Evolutionary conservation across 371 early-diverging fungal genomes (phyloP).

Genomic region (Mucor piriformis): DNA sequence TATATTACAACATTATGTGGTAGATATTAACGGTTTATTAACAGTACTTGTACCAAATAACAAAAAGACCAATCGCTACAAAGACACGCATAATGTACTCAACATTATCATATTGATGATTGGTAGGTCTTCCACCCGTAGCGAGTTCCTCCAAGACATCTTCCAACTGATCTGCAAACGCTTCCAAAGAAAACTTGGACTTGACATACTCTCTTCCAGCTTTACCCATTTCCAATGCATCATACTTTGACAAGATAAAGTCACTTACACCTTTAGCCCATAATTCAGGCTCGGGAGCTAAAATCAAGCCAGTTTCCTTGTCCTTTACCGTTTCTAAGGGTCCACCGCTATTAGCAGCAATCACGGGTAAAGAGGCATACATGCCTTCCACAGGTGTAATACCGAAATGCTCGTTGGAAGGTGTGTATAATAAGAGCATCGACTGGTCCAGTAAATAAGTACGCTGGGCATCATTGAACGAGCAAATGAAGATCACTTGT

Average conservation of each 20-base stretch:
- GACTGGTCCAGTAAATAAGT: constrained; percentile 71
- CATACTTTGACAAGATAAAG: constrained; percentile 41
- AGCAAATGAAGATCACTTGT: constrained; percentile 86
- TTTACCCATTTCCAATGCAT: constrained; percentile 58
- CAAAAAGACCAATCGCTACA: constrained; percentile 23
- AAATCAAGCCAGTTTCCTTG: constrained; percentile 77
- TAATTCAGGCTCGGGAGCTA: constrained; percentile 57
- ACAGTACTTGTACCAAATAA: constrained; percentile 28
- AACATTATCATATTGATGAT: constrained; percentile 23
- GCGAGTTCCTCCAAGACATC: constrained; percentile 49
- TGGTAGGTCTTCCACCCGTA: constrained; percentile 24
- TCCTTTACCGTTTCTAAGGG: constrained; percentile 81
- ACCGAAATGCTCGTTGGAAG: constrained; percentile 93
- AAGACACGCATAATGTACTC: constrained; percentile 29
- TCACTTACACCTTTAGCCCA: constrained; percentile 70
- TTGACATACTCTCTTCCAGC: constrained; percentile 67
- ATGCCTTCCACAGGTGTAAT: constrained; percentile 97
- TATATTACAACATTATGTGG: too few species aligned
- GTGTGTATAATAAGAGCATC: constrained; percentile 84
- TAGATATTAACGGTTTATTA: too few species aligned
- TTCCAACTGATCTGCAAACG: constrained; percentile 74
- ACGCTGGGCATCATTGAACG: constrained; percentile 84
- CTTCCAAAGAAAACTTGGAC: constrained; percentile 64
- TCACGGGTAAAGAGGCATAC: constrained; percentile 85
- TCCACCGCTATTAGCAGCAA: constrained; percentile 89